Evolutionary conservation across 2,329 filamentous ascomycete genomes (phyloP).

Genomic region (Hypoxylon sp.): DNA sequence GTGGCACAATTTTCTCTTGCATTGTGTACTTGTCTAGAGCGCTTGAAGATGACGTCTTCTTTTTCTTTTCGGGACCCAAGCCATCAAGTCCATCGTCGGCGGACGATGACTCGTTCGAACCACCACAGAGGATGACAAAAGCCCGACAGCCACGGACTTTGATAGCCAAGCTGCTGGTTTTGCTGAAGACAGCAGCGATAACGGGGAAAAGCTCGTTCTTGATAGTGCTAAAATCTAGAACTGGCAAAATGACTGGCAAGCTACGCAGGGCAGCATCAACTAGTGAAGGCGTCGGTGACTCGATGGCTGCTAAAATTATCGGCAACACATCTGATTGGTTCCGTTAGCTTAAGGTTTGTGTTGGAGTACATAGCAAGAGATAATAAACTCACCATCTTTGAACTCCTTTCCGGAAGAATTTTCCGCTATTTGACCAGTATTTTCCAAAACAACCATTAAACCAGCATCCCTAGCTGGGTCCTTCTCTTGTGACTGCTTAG

Average conservation of each 20-base stretch:
- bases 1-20: constrained; percentile 94
- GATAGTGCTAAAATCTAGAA: constrained; percentile 95
- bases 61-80: constrained; percentile 69
- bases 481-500: constrained; percentile 75
- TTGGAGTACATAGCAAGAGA: background rate
- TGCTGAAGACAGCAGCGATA: constrained; percentile 90
- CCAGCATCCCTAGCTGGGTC: constrained; percentile 89
- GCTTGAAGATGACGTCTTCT: constrained; percentile 76
- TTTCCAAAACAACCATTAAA: constrained; percentile 90
- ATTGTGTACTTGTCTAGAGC: constrained; percentile 98
- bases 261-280: constrained; percentile 88
- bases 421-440: constrained; percentile 80
- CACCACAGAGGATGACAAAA: constrained; percentile 90
- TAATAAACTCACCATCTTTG: constrained; percentile 80
- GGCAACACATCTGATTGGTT: constrained; percentile 81
- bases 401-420: constrained; percentile 94
- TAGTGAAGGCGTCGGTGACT: constrained; percentile 89
- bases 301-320: constrained; percentile 84
- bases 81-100: constrained; percentile 83
- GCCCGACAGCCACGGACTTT: constrained; percentile 94
- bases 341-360: constrained; percentile 46
- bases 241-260: constrained; percentile 83
- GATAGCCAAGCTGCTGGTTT: constrained; percentile 92
- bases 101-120: constrained; percentile 66
- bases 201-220: constrained; percentile 97